Evolutionary conservation across 1,139 yeast species (phyloP).

Genomic region (Hyphopichia khmerensis): DNA sequence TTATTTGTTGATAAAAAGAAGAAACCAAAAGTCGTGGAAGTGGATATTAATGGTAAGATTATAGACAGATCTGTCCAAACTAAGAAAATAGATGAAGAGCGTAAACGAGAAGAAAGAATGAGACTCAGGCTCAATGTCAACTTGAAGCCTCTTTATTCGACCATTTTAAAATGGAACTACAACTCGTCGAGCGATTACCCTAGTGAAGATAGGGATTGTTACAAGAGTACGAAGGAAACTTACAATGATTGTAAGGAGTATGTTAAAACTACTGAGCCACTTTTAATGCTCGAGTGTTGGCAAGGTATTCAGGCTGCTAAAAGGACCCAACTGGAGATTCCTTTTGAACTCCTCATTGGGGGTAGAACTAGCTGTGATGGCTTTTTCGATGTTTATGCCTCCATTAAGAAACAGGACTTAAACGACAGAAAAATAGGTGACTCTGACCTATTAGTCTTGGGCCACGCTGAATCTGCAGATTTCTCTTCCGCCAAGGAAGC

Average conservation of each 20-base stretch:
- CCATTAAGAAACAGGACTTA: slow-evolving; percentile 55
- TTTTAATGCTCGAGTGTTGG: slow-evolving; percentile 90
- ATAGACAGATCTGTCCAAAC: slow-evolving; percentile 16
- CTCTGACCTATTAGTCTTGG: slow-evolving; percentile 73
- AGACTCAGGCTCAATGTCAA: slow-evolving; percentile 77
- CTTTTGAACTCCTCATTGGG: slow-evolving; percentile 71
- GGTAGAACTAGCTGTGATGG: slow-evolving; percentile 82
- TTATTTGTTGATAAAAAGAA: slow-evolving; percentile 37
- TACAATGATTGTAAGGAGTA: slow-evolving; percentile 66
- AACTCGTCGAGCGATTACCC: slow-evolving; percentile 60
- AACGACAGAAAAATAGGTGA: slow-evolving; percentile 62
- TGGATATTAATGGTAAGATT: slow-evolving; percentile 40
- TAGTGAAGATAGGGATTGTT: slow-evolving; percentile 37
- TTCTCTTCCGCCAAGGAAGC: slow-evolving; percentile 14
- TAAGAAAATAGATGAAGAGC: slow-evolving; percentile 36
- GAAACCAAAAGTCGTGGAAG: slow-evolving; percentile 35
- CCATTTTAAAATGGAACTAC: slow-evolving; percentile 77
- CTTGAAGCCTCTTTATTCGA: slow-evolving; percentile 69
- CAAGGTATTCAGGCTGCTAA: slow-evolving; percentile 79
- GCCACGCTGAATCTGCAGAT: slow-evolving; percentile 38
- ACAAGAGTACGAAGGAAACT: slow-evolving; percentile 37
- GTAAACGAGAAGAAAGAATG: slow-evolving; percentile 75
- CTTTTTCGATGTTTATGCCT: slow-evolving; percentile 85
- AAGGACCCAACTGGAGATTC: slow-evolving; percentile 58
- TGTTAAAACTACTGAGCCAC: slow-evolving; percentile 67